These are phyloP conservation scores for Betula pendula DNA, from an alignment of 306 rosid genomes.

Conservation along the genomic window DNA sequence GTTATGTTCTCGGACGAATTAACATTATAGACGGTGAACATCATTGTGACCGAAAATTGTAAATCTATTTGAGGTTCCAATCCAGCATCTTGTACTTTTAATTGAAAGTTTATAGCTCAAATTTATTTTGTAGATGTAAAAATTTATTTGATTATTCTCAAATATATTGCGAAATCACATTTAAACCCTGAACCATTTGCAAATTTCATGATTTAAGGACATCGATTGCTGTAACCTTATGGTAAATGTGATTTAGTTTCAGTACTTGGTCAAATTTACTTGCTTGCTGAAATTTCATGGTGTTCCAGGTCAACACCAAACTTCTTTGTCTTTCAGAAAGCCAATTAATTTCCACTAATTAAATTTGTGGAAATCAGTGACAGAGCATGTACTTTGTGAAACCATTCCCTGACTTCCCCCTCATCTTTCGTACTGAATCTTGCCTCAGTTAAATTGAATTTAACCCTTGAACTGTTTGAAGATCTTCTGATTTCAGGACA, in stretches of 20 bases:
- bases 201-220: background rate
- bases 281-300: background rate
- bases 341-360: background rate
- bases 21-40: background rate
- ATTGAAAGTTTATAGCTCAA: background rate
- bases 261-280: background rate
- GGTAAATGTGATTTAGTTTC: background rate
- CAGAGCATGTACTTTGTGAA: background rate
- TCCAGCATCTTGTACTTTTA: conserved; percentile 5
- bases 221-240: background rate
- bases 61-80: conserved; percentile 2
- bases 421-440: background rate
- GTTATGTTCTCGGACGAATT: background rate
- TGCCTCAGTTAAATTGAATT: background rate
- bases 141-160: background rate
- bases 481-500: background rate
- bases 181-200: background rate
- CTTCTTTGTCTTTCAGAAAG: background rate
- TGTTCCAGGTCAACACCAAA: background rate
- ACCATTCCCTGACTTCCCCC: background rate
- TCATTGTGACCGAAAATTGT: background rate
- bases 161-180: background rate
- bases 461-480: background rate
- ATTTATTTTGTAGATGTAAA: background rate
- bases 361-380: background rate